Evolutionary conservation across 73 alveolate genomes (phyloP), one percentile per base, ranked within the genome.

Genomic region (Paraurostyla sp.): DNA sequence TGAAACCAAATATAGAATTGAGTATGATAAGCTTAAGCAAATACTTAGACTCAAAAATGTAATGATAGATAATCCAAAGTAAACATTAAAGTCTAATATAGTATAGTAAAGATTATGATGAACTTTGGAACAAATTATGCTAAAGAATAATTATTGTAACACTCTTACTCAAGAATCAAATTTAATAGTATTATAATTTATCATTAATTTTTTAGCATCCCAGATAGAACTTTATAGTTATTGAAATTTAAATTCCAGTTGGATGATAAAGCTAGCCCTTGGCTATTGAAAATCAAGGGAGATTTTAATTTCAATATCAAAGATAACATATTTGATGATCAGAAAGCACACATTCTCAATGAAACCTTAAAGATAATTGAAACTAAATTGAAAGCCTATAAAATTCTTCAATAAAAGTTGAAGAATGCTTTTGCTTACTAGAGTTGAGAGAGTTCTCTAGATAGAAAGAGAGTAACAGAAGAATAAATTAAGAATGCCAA

Each of bases 221-320:
- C 69, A 13, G 86, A 73, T 2, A 73, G 71, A 48, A 46, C 86
- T 73, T 68, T 73, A n/a, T 49, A 73, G 41, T 15, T 73, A 48
- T 32, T 73, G 29, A 50, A 73, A 38, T 9, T 73, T n/a, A 42
- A 35, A 73, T 73, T 73, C 46, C 32, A 73, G 46, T 32, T 73
- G 20, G 86, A 73, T 45, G 65, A 73, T 0, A 25, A 45, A 0
- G 86, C 51, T 6, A 49, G 20, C 7, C 86, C 86, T 33, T 48
- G 68, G 68, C 56, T 73, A 18, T 36, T 33, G 3, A 16, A 73
- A 25, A 73, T 73, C 4, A 42, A 35, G 27, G 86, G 71, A 25
- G 86, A 73, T 73, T 48, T 45, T 9, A 49, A 45, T 45, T 73
- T 73, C 46, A 73, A n/a, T 27, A 48, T 73, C 7, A 73, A 73